Conservation (phyloP, 2,329 filamentous ascomycete genomes). For the Colletotrichum gloeosporioides region DNA sequence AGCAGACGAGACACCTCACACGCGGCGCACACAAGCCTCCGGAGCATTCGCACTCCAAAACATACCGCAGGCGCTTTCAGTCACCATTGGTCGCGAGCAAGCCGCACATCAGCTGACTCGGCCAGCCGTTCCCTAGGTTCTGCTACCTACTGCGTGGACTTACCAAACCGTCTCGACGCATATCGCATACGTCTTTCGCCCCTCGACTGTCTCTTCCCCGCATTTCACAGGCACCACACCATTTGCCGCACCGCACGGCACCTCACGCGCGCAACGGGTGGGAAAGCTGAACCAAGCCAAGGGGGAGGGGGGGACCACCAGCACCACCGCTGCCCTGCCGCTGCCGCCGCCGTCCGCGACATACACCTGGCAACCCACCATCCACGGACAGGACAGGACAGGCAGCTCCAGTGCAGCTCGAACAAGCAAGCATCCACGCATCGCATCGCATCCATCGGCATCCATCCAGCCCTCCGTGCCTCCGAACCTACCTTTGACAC, state of each 20-base stretch:
- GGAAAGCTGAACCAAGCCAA: neutral
- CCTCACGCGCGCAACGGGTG: neutral
- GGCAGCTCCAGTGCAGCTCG: neutral
- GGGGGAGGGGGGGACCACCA: neutral
- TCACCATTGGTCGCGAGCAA: neutral
- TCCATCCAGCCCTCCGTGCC: neutral
- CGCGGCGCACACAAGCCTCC: neutral
- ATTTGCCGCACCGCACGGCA: neutral
- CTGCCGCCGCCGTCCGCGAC: neutral
- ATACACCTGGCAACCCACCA: neutral
- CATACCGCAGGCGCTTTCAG: neutral
- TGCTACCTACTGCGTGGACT: neutral
- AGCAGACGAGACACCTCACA: neutral
- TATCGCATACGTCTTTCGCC: neutral
- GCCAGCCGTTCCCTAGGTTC: neutral
- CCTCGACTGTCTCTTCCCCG: constrained; percentile 7
- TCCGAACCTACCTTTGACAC: neutral
- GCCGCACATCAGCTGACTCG: constrained; percentile 15
- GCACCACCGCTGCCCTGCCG: neutral
- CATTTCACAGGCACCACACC: constrained; percentile 7
- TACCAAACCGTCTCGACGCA: neutral
- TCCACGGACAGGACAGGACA: neutral
- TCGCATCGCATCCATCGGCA: neutral
- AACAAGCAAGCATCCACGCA: neutral
- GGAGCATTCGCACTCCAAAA: neutral